Conservation (phyloP, 2,329 filamentous ascomycete species). For the Endothia cerciana region DNA sequence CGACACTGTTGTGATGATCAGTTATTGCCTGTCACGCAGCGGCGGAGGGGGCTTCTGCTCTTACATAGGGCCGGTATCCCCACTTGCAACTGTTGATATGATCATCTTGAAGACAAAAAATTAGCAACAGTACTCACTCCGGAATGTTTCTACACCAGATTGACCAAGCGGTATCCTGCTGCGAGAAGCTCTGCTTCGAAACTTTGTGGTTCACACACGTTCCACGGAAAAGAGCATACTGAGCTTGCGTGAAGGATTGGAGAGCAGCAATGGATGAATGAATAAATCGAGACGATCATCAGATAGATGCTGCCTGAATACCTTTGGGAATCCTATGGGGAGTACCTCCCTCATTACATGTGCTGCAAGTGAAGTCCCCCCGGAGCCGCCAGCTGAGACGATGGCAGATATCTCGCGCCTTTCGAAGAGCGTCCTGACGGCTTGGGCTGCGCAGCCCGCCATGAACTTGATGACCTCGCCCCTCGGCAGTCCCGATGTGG, state of each 20-base stretch:
- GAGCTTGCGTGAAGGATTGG: no score
- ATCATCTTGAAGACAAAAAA: conserved; percentile 57
- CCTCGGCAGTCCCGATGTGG: conserved; percentile 48
- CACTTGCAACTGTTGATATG: conserved; percentile 70
- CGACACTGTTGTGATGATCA: conserved; percentile 43
- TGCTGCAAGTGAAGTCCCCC: conserved; percentile 64
- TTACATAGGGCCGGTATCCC: conserved; percentile 62
- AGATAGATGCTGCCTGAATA: not conserved
- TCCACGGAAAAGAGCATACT: no score
- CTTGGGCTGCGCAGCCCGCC: conserved; percentile 49
- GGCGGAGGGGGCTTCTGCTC: not conserved
- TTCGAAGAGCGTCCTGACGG: conserved; percentile 45
- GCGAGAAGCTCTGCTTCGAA: no score
- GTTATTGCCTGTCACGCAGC: not conserved
- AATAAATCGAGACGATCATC: no score
- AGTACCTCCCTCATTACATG: conserved; percentile 63
- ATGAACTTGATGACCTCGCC: conserved; percentile 62
- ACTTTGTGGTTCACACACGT: no score
- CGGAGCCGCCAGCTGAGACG: conserved; percentile 54
- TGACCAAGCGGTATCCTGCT: no score
- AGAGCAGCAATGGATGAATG: no score
- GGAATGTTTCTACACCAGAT: no score
- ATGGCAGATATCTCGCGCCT: conserved; percentile 54
- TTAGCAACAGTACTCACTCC: not conserved
- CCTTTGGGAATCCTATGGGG: conserved; percentile 64